A percentile compares a stretch with the other conserved stretches of the same genome.
Evolutionary conservation across 352 stramenopile species (phyloP).

Genomic region (Phytophthora kernoviae): DNA sequence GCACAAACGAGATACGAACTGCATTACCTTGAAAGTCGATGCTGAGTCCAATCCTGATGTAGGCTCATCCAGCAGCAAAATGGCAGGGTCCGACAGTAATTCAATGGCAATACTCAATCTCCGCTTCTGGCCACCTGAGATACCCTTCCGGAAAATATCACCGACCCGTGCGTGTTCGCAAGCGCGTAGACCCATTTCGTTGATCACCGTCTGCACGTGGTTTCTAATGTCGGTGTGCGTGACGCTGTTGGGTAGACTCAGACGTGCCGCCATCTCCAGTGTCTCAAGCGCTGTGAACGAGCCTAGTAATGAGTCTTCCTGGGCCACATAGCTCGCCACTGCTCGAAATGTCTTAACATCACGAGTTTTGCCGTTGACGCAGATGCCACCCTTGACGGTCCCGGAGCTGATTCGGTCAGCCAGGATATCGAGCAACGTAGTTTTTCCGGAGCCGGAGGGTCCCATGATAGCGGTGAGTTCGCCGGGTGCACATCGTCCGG

Average conservation of each 20-base stretch:
- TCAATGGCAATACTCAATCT: constrained; percentile 94
- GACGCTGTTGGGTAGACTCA: constrained; percentile 51
- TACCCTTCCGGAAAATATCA: constrained; percentile 83
- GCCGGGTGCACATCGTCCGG: constrained; percentile 54
- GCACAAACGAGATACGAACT: constrained; percentile 54
- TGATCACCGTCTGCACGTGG: constrained; percentile 61
- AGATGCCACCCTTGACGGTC: constrained; percentile 41
- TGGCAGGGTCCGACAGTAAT: constrained; percentile 91
- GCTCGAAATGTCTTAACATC: constrained; percentile 39
- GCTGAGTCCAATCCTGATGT: constrained; percentile 91
- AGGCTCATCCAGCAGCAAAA: constrained; percentile 95
- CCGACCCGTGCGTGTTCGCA: constrained; percentile 68
- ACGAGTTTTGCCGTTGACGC: constrained; percentile 49
- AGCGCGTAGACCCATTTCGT: constrained; percentile 64
- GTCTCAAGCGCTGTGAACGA: constrained; percentile 75
- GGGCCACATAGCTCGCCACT: constrained; percentile 61
- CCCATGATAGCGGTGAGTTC: constrained; percentile 73
- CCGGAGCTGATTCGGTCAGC: constrained; percentile 44
- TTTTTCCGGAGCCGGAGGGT: constrained; percentile 61
- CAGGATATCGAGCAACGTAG: constrained; percentile 69
- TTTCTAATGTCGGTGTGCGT: constrained; percentile 35
- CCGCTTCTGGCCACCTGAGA: constrained; percentile 90
- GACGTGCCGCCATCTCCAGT: constrained; percentile 57
- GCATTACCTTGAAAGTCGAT: constrained; percentile 89
- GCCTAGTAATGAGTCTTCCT: constrained; percentile 58